phyloP scores from a whole-genome alignment of 1,284 basidiomycete genomes.

The Hypsizygus ulmarius region DNA sequence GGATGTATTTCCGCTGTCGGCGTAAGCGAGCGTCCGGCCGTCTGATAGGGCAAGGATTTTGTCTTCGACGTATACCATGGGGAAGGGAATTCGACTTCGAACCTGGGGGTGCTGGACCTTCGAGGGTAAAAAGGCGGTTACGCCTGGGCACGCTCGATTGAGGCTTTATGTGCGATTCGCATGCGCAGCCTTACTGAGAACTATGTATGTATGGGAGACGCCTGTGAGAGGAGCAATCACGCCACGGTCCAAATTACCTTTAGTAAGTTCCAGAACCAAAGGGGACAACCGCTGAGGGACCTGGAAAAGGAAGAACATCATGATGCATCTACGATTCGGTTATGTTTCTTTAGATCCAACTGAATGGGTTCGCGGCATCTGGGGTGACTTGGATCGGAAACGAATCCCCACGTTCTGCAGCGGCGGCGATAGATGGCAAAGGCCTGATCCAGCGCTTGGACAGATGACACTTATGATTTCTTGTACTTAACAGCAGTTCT shows the following conservation, averaged over 20 bases:
- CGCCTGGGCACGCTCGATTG: no score
- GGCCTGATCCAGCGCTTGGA: no score
- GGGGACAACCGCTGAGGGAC: conserved; percentile 11
- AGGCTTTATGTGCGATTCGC: neutral
- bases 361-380: no score
- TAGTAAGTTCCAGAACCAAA: conserved; percentile 3
- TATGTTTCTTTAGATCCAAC: neutral
- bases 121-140: neutral
- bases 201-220: conserved; percentile 1
- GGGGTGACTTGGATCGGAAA: no score
- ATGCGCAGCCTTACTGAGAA: neutral
- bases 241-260: conserved; percentile 6
- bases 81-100: neutral
- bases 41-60: conserved; percentile 40
- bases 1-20: conserved; percentile 43
- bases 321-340: neutral
- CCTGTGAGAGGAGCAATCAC: conserved; percentile 11
- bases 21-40: conserved; percentile 51
- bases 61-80: conserved; percentile 34
- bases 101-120: neutral
- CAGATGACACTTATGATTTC: no score
- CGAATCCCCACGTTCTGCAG: no score
- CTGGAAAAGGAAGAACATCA: conserved; percentile 14
- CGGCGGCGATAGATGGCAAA: no score
- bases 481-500: no score